These are phyloP conservation scores for Pontederia paniculata DNA, from an alignment of 176 grass and related monocot species.

Conservation along the genomic window DNA sequence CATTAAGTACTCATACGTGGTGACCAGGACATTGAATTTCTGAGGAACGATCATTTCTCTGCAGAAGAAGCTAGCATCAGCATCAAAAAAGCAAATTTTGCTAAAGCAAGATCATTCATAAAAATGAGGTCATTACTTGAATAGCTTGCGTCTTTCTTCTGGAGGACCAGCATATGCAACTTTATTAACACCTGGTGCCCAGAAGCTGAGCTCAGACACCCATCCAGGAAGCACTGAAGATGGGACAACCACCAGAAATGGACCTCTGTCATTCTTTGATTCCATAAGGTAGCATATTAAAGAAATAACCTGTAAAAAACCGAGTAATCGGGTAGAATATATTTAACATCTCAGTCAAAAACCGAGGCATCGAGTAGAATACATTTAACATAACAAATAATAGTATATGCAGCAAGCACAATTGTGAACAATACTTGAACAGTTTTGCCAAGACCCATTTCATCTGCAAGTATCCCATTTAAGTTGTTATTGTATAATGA, in stretches of 20 bases:
- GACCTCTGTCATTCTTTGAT: constrained; percentile 94
- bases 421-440: constrained; percentile 60
- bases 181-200: constrained; percentile 98
- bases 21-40: constrained; percentile 98
- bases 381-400: constrained; percentile 1
- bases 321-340: constrained; percentile 3
- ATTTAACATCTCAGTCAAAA: too few species aligned
- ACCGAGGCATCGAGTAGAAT: not conserved
- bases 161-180: constrained; percentile 92
- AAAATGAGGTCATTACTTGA: constrained; percentile 44
- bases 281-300: constrained; percentile 97
- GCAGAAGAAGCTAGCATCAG: constrained; percentile 7
- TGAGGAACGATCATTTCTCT: constrained; percentile 98
- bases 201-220: constrained; percentile 83
- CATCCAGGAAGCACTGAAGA: constrained; percentile 92
- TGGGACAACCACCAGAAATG: constrained; percentile 95
- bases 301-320: constrained; percentile 84
- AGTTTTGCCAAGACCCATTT: constrained; percentile 99
- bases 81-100: too few species aligned
- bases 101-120: too few species aligned
- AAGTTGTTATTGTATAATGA: constrained; percentile 96
- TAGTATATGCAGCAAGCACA: constrained; percentile 14
- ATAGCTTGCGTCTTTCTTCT: constrained; percentile 88
- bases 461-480: constrained; percentile 98
- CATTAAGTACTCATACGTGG: constrained; percentile 98